These are phyloP conservation scores for Mrakia frigida DNA, from an alignment of 768 basidiomycete species.

Conservation along the genomic window DNA sequence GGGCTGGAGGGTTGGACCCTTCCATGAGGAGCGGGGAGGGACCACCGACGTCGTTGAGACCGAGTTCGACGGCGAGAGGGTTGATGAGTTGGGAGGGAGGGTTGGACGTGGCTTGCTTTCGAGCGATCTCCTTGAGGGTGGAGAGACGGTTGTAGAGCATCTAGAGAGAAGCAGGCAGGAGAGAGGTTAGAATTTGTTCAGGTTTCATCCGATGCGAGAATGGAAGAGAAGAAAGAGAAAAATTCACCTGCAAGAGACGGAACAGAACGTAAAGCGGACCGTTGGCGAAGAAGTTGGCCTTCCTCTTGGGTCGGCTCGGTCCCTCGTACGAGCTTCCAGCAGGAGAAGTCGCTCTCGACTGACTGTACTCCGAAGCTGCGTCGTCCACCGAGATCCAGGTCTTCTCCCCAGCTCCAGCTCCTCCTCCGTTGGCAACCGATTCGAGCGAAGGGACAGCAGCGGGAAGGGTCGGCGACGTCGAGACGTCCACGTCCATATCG, in stretches of 20 bases:
- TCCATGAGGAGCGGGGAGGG: conserved; percentile 40
- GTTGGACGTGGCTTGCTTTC: conserved; percentile 52
- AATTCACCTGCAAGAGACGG: conserved; percentile 79
- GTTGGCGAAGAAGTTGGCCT: conserved; percentile 70
- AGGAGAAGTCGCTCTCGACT: conserved; percentile 34
- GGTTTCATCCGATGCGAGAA: neutral
- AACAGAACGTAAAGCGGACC: conserved; percentile 87
- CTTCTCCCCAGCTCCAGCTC: conserved; percentile 38
- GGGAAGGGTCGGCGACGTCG: neutral
- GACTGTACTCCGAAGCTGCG: conserved; percentile 37
- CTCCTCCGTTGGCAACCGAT: neutral
- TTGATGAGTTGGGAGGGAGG: conserved; percentile 62
- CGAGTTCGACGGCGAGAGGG: conserved; percentile 73
- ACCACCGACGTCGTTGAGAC: conserved; percentile 61
- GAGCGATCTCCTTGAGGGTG: conserved; percentile 76
- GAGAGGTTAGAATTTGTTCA: neutral
- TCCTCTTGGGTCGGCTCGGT: conserved; percentile 34
- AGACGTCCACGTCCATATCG: conserved; percentile 20
- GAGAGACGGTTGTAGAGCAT: conserved; percentile 80
- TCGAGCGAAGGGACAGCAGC: neutral
- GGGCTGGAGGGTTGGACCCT: conserved; percentile 51
- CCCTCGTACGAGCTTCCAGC: conserved; percentile 28
- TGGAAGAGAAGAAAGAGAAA: conserved; percentile 20
- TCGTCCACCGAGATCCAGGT: conserved; percentile 44
- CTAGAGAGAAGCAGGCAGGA: conserved; percentile 48